These are phyloP conservation scores for Cryptosporidium felis DNA, from an alignment of 169 alveolate genomes.

Conservation along the genomic window DNA sequence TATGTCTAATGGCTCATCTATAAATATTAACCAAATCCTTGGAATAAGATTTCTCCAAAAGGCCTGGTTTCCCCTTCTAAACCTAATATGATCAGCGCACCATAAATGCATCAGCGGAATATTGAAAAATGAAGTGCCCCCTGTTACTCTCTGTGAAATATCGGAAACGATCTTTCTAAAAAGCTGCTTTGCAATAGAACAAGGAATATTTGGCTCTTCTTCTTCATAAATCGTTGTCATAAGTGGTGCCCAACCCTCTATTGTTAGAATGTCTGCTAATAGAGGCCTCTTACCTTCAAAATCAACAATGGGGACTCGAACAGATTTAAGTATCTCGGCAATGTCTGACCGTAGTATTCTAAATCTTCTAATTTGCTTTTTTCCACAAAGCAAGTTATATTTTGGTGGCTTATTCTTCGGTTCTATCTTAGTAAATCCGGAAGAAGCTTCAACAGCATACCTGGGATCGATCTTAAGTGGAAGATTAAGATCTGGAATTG, in stretches of 20 bases:
- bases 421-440: constrained; percentile 9
- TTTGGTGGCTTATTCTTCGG: constrained; percentile 33
- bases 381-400: constrained; percentile 16
- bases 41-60: constrained; percentile 56
- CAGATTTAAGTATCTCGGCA: constrained; percentile 1
- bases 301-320: constrained; percentile 21
- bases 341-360: constrained; percentile 26
- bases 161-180: constrained; percentile 51
- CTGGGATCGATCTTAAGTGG: constrained; percentile 30
- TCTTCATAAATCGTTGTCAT: constrained; percentile 28
- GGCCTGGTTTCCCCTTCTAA: constrained; percentile 30
- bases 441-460: background rate
- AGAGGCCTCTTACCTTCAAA: constrained; percentile 45
- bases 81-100: constrained; percentile 66
- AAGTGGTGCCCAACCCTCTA: constrained; percentile 65
- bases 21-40: constrained; percentile 47
- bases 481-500: constrained; percentile 7
- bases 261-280: constrained; percentile 28
- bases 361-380: constrained; percentile 47
- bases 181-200: constrained; percentile 51
- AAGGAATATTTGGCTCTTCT: constrained; percentile 36
- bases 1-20: constrained; percentile 27
- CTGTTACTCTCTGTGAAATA: constrained; percentile 55
- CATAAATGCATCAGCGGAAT: constrained; percentile 46
- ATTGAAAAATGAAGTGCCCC: constrained; percentile 61